Percentiles rank a stretch among this genome's conserved stretches.
phyloP scores from a whole-genome alignment of 78 protist species.

The Emiliania huxleyi region DNA sequence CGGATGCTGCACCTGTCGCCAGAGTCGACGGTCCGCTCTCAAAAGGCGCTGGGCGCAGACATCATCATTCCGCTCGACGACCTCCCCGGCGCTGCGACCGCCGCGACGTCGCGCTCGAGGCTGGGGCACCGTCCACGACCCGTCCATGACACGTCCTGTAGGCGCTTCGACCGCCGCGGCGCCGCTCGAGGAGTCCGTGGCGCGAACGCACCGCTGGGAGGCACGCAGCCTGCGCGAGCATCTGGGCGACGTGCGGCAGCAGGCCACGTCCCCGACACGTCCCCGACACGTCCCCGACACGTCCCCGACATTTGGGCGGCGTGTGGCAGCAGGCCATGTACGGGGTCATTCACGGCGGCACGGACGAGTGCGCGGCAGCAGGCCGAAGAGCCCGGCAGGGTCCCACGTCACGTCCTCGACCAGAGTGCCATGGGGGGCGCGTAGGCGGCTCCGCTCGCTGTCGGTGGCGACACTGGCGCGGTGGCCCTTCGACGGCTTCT shows the following conservation, averaged over 20 bases:
- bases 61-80: slow-evolving; percentile 27
- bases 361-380: background rate
- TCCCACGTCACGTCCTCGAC: no score
- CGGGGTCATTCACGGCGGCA: slow-evolving; percentile 39
- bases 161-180: no score
- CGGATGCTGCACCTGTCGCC: background rate
- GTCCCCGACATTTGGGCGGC: background rate
- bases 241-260: background rate
- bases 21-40: slow-evolving; percentile 19
- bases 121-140: no score
- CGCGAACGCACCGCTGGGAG: slow-evolving; percentile 19
- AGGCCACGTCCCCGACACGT: no score
- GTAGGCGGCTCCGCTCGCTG: background rate
- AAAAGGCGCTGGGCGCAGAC: slow-evolving; percentile 9
- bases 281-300: no score
- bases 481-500: slow-evolving; percentile 32
- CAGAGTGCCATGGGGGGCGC: no score
- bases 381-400: no score
- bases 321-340: slow-evolving; percentile 31
- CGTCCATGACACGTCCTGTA: no score
- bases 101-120: no score
- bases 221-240: slow-evolving; percentile 4
- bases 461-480: background rate
- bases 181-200: background rate
- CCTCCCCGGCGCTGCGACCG: background rate